Conservation (phyloP, 2,329 filamentous ascomycete species). For the Xylariaceae sp. region DNA sequence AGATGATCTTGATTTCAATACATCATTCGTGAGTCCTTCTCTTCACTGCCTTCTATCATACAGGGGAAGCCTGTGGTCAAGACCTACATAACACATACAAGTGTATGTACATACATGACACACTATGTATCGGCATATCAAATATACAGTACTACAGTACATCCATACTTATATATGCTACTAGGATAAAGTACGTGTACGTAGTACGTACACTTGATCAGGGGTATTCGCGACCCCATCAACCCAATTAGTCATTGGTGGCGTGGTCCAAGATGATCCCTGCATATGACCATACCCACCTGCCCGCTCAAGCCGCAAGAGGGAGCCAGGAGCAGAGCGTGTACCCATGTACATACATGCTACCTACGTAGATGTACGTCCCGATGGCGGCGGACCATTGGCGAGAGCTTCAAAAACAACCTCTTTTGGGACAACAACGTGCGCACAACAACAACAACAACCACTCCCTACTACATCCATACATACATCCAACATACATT, state of each 20-base stretch:
- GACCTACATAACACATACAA: conserved; percentile 1
- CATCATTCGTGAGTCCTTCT: conserved; percentile 13
- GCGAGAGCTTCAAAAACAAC: conserved; percentile 25
- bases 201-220: conserved; percentile 5
- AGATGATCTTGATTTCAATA: conserved; percentile 17
- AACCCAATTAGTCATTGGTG: conserved; percentile 15
- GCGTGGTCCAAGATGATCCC: conserved; percentile 22
- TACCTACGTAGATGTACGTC: conserved; percentile 6
- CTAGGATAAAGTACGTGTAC: too few species aligned
- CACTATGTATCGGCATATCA: conserved; percentile 10
- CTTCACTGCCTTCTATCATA: conserved; percentile 5
- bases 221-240: not conserved
- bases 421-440: conserved; percentile 19
- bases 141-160: not conserved
- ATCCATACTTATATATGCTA: too few species aligned
- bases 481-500: too few species aligned
- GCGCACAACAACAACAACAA: conserved; percentile 9
- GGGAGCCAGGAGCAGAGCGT: too few species aligned
- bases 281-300: conserved; percentile 24
- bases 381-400: conserved; percentile 14
- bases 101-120: too few species aligned
- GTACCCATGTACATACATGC: too few species aligned
- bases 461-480: too few species aligned
- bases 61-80: not conserved
- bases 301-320: conserved; percentile 27